Evolutionary conservation across 2,329 filamentous ascomycete species (phyloP).

Genomic region (Cadophora sp.): DNA sequence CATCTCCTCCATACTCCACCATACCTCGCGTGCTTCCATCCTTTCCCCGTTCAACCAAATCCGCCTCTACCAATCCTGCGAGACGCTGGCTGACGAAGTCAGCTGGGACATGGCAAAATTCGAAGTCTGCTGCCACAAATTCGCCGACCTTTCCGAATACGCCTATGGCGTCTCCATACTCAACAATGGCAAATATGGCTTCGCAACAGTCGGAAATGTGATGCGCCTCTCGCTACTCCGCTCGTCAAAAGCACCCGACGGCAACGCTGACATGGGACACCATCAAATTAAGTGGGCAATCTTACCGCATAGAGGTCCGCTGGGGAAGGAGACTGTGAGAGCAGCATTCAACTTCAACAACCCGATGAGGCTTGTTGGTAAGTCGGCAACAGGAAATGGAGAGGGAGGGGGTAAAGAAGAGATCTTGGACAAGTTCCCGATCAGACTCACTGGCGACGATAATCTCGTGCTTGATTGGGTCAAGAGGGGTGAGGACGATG

Average conservation of each 20-base stretch:
- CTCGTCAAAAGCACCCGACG: constrained; percentile 90
- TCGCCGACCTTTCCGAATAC: constrained; percentile 87
- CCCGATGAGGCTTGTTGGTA: constrained; percentile 63
- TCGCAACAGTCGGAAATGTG: constrained; percentile 84
- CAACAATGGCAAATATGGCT: constrained; percentile 98
- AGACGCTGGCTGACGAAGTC: no score
- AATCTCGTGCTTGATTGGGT: constrained; percentile 85
- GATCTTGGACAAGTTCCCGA: constrained; percentile 51
- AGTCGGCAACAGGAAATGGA: no score
- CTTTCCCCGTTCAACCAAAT: no score
- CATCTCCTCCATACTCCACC: neutral
- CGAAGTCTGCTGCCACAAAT: constrained; percentile 95
- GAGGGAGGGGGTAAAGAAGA: neutral
- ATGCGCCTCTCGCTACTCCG: constrained; percentile 93
- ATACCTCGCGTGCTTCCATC: constrained; percentile 30
- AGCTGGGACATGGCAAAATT: constrained; percentile 98
- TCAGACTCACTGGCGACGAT: constrained; percentile 69
- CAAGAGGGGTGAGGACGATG: constrained; percentile 91
- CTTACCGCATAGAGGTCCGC: constrained; percentile 77
- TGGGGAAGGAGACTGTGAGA: constrained; percentile 77
- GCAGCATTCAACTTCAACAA: constrained; percentile 92
- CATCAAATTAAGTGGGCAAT: constrained; percentile 92
- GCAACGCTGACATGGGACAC: constrained; percentile 89
- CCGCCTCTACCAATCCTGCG: no score
- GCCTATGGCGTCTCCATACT: constrained; percentile 91